Conservation (phyloP, 495 filamentous ascomycete species). For the Chlorociboria aeruginascens region DNA sequence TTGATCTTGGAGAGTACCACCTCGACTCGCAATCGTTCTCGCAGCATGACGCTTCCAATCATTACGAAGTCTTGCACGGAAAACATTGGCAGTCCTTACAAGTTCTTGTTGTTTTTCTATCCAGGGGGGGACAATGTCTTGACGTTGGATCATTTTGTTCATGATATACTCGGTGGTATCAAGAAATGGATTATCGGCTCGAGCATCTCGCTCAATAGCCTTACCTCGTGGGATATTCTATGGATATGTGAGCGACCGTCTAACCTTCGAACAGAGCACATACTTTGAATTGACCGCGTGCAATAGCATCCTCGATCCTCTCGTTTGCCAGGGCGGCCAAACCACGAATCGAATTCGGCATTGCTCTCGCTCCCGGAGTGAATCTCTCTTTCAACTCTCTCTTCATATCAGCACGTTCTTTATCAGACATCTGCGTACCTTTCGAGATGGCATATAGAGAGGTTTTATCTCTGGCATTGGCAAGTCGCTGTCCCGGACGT, state of each 20-base stretch:
- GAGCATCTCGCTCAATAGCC: constrained; percentile 63
- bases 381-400: constrained; percentile 74
- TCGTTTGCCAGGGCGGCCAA: constrained; percentile 80
- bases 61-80: constrained; percentile 58
- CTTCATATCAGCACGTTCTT: constrained; percentile 57
- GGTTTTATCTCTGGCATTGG: constrained; percentile 67
- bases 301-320: constrained; percentile 88
- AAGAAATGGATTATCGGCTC: constrained; percentile 78
- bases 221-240: constrained; percentile 69
- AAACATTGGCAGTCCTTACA: constrained; percentile 50
- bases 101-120: constrained; percentile 98
- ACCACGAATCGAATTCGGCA: constrained; percentile 70
- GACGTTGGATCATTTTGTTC: constrained; percentile 96
- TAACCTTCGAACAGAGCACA: background rate
- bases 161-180: constrained; percentile 97
- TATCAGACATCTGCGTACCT: constrained; percentile 44
- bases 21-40: constrained; percentile 64
- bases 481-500: constrained; percentile 47
- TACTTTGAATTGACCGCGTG: constrained; percentile 73
- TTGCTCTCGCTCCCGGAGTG: constrained; percentile 52
- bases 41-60: constrained; percentile 88
- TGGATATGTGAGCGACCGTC: background rate
- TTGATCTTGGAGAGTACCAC: constrained; percentile 67
- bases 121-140: constrained; percentile 76
- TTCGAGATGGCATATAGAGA: constrained; percentile 57